Percentiles rank a stretch among this genome's conserved stretches.
Conservation (phyloP, 2,329 filamentous ascomycete genomes). For the Hymenoscyphus fraxineus region DNA sequence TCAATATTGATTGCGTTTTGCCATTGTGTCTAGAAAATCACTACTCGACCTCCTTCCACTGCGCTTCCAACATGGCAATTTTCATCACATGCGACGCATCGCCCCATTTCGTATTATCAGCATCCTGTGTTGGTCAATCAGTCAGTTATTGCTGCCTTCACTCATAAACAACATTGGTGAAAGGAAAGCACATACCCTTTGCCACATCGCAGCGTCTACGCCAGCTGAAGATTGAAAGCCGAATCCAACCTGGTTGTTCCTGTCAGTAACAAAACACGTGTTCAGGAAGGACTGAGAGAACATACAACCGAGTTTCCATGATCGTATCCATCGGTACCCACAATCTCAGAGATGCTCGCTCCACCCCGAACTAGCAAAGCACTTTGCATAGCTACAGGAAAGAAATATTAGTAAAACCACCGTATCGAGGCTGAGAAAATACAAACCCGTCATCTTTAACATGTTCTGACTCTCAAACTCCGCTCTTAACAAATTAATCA, state of each 20-base stretch:
- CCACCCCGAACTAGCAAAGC: slow-evolving; percentile 1
- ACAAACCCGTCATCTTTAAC: slow-evolving; percentile 12
- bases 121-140: not conserved
- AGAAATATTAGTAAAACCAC: not conserved
- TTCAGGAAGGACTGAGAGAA: not conserved
- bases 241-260: not conserved
- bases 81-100: not conserved
- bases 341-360: slow-evolving; percentile 2
- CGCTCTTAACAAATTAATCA: slow-evolving; percentile 10
- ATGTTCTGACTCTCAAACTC: slow-evolving; percentile 10
- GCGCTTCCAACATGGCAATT: slow-evolving; percentile 5
- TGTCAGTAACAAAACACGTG: not conserved
- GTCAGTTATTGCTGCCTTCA: not conserved
- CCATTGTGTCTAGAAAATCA: not conserved
- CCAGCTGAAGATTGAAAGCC: slow-evolving; percentile 5
- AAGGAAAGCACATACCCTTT: not conserved
- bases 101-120: slow-evolving; percentile 6
- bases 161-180: not conserved
- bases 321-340: slow-evolving; percentile 6
- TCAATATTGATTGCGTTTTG: too few relatives aligned
- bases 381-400: slow-evolving; percentile 1
- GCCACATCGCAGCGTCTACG: slow-evolving; percentile 8
- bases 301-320: slow-evolving; percentile 9
- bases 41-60: slow-evolving; percentile 9
- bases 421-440: not conserved